Evolutionary conservation across 2,329 filamentous ascomycete species (phyloP), one percentile per base, ranked within the genome.

Genomic region (Pyrenochaeta sp.): DNA sequence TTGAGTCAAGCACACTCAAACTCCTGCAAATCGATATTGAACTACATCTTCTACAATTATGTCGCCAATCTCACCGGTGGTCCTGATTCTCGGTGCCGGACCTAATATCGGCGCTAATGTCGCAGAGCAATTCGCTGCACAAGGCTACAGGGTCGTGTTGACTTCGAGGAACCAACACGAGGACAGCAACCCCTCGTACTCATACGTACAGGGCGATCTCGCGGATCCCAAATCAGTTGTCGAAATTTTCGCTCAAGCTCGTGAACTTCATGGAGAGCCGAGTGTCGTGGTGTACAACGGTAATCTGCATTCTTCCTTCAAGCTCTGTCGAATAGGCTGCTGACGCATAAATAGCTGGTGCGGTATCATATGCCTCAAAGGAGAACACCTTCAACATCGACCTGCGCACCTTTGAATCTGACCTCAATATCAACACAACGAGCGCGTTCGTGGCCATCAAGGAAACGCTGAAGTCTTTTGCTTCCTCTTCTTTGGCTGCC

Each of bases 361-460:
- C 33, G 4, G 33, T 36, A 36, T 36, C 33, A n/a, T 17, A 17
- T 36, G 3, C 33, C 33, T 7, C 33, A n/a, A 36, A 36, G 14
- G 33, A 36, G 33, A 36, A 36, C 17, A 36, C 33, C 4, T 36
- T 36, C 33, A 17, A 36, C 17, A n/a, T 36, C 17, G 33, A 36
- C n/a, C 14, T 36, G 14, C 9, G n/a, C 11, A 36, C 33, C 9
- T 36, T 36, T 36, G 33, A 36, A 15, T 36, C 33, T n/a, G 75
- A 79, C 45, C 46, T 79, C 29, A 69, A 69, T 35, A 56, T 78
- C 53, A 79, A 78, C 58, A 76, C 68, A 9, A 51, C 73, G 1
- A 76, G 71, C 45, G 58, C 73, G 1, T 80, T 75, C 41, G 68
- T 71, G 2, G 77, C 77, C 5, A 78, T 77, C 5, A 73, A 78